Base-by-base conservation (phyloP, 2,329 filamentous ascomycete genomes). In the Aureobasidium sp. region DNA sequence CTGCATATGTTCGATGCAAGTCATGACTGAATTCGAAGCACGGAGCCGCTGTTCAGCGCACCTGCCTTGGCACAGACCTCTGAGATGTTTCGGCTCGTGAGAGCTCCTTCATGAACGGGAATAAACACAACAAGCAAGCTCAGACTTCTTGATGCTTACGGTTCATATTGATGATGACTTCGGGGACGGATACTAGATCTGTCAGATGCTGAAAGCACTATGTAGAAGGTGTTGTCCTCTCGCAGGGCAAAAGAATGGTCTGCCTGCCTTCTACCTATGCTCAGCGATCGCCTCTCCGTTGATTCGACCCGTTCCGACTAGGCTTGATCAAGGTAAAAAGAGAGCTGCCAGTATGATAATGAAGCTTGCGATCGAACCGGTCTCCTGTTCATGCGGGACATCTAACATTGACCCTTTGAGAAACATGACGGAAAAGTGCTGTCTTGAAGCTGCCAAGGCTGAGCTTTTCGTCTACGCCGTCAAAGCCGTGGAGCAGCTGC, bases 1-100 rank as follows among this genome's bases (percentile, higher is more conserved):
- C n/a, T 64, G 60, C 50, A 64, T 51, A 20, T 61, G 47, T 47
- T 64, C 50, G 33, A 54, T 64, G 60, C 60, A 64, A 64, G 60
- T 64, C 48, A 64, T 45, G 66, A 62, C 58, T 50, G 71, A 68
- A 69, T 69, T 71, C 69, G 66, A 68, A 66, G 64, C 64, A 66
- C 66, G 68, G 69, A 67, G 67, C 69, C 69, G 68, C 66, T 65
- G 65, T 56, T 63, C 31, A 47, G 29, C 16, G 33, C 59, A 47
- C 40, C 43, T 48, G 29, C 29, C 55, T 59, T 59, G 42, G 55
- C 55, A n/a, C n/a, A n/a, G n/a, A n/a, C n/a, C n/a, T n/a, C n/a
- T n/a, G n/a, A n/a, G n/a, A n/a, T n/a, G n/a, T n/a, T 62, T 53
- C 45, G 36, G 47, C 38, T 62, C 47, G 47, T 31, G 36, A 25